These are phyloP conservation scores for Globisporangium spiculum DNA, from an alignment of 352 stramenopile species.

Conservation along the genomic window DNA sequence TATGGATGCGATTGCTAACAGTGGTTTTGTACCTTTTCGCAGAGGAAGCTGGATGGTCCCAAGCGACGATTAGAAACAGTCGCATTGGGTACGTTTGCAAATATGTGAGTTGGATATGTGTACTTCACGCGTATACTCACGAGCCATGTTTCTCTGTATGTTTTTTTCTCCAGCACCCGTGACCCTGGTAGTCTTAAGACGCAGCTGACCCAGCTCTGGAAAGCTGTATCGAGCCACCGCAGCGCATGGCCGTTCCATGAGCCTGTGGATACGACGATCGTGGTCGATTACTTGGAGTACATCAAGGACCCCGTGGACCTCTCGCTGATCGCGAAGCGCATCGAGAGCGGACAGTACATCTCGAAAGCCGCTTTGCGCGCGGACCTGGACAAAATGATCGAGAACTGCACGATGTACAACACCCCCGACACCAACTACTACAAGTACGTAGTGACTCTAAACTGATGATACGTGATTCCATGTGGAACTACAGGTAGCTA, in stretches of 20 bases:
- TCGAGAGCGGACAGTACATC: constrained; percentile 86
- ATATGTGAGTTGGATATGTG: not conserved
- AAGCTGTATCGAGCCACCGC: constrained; percentile 92
- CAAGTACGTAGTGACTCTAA: constrained; percentile 70
- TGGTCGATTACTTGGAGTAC: constrained; percentile 96
- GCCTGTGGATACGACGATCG: constrained; percentile 93
- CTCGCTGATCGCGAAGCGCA: constrained; percentile 78
- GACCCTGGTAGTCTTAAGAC: constrained; percentile 82
- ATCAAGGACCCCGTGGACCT: constrained; percentile 95
- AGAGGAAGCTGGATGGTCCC: constrained; percentile 87
- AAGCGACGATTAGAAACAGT: constrained; percentile 82
- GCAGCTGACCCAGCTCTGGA: constrained; percentile 85
- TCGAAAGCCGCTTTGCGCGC: constrained; percentile 90
- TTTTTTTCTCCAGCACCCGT: constrained; percentile 39
- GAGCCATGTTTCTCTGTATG: not conserved
- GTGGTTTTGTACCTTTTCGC: constrained; percentile 11
- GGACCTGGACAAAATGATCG: constrained; percentile 96
- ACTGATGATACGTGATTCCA: not conserved
- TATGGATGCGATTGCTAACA: not conserved
- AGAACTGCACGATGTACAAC: constrained; percentile 99
- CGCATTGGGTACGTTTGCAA: constrained; percentile 58
- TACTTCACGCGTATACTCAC: not conserved
- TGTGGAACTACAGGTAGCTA: not conserved
- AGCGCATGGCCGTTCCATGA: constrained; percentile 98
- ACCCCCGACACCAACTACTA: constrained; percentile 94